Evolutionary conservation across 2,329 filamentous ascomycete species (phyloP), one percentile per base, ranked within the genome.

Genomic region (Cladorrhinum sp.): DNA sequence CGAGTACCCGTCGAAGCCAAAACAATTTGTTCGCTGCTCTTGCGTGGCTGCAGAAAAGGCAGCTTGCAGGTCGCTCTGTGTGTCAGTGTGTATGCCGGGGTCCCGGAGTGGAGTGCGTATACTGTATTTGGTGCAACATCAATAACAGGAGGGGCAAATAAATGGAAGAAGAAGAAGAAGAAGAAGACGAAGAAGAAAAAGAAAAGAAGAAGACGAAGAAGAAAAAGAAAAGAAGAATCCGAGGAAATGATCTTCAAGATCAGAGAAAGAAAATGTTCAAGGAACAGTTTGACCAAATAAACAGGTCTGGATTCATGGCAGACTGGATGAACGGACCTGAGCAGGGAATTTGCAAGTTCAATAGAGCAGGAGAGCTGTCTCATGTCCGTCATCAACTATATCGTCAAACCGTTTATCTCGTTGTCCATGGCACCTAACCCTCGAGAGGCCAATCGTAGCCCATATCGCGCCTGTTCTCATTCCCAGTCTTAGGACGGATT

Each of bases 361-460:
- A 56, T 16, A 20, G 25, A 45, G 52, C 25, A 57, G 38, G 58
- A 36, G 55, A 55, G 52, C 36, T 65, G 62, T 64, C 58, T 62
- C 60, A 62, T 53, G 55, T 59, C 56, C 59, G 54, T 63, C 41
- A 45, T 45, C 60, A 59, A 55, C 61, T 63, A 62, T 62, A 64
- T 62, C 59, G 56, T 62, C 59, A 57, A 61, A 60, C 62, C 55
- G 23, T 45, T 45, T 45, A 45, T 41, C 36, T 6, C 27, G 32
- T 36, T n/a, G 16, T 45, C 53, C 38, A 25, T 49, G 38, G 12
- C 38, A 56, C 38, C 32, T 16, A 45, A n/a, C 48, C 56, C n/a
- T 48, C 45, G 29, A 50, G 41, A 49, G 24, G 38, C 38, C 16
- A 29, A 36, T 50, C 38, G 53, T 24, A 56, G 23, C 55, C 55